Evolutionary conservation across 2,329 filamentous ascomycete genomes (phyloP).

Genomic region (Mollisiaceae sp.): DNA sequence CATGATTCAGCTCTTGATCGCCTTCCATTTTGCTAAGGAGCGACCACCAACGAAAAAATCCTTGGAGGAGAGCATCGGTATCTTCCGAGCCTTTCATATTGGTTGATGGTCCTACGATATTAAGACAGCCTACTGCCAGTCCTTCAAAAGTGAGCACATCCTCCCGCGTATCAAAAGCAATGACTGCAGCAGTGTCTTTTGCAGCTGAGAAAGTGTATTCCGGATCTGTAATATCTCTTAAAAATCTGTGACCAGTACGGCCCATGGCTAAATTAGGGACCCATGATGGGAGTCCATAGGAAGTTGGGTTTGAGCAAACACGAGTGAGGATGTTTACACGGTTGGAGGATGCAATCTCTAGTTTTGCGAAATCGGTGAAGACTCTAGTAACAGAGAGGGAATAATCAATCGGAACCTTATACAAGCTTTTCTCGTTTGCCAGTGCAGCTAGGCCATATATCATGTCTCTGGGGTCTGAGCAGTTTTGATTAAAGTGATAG

Average conservation of each 20-base stretch:
- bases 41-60: conserved; percentile 6
- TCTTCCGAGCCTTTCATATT: neutral
- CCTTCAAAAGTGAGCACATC: neutral
- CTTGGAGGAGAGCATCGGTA: neutral
- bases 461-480: conserved; percentile 3
- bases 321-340: neutral
- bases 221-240: neutral
- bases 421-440: neutral
- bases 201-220: neutral
- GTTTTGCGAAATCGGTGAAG: neutral
- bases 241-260: neutral
- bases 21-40: neutral
- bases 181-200: neutral
- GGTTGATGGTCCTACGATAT: neutral
- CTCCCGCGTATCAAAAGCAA: neutral
- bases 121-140: neutral
- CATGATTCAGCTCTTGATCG: neutral
- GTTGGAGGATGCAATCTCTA: neutral
- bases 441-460: conserved; percentile 6
- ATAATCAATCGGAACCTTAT: conserved; percentile 6
- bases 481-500: neutral
- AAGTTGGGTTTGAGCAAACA: neutral
- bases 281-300: neutral
- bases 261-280: neutral
- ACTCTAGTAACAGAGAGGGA: neutral